Evolutionary conservation across 257 asterid genomes (phyloP).

Genomic region (Penstemon barbatus): DNA sequence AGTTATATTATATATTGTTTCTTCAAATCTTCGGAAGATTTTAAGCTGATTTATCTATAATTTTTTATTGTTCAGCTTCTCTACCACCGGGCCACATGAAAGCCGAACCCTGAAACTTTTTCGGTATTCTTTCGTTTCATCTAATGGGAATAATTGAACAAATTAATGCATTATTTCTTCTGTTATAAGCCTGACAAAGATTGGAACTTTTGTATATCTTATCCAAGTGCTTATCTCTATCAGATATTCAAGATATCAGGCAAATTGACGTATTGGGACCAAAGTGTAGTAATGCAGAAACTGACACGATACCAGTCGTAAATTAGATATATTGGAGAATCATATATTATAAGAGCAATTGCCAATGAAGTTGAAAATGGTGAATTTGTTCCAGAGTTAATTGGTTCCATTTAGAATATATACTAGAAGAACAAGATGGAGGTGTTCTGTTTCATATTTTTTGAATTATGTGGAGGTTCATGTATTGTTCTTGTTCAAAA

Average conservation of each 20-base stretch:
- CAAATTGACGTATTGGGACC: not conserved
- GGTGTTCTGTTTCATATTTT: conserved; percentile 13
- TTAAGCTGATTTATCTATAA: conserved; percentile 17
- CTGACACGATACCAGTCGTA: not conserved
- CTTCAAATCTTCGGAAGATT: conserved; percentile 2
- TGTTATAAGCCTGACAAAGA: conserved; percentile 3
- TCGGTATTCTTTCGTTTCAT: not conserved
- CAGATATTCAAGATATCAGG: not conserved
- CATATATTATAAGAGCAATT: not conserved
- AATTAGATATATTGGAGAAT: too few relatives aligned
- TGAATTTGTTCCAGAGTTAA: conserved; percentile 1
- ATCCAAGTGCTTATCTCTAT: conserved; percentile 21
- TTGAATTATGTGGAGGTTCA: conserved; percentile 22
- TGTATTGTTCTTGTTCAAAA: conserved; percentile 17
- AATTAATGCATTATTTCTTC: conserved; percentile 7
- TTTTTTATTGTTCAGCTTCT: conserved; percentile 42
- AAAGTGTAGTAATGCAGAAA: conserved; percentile 7
- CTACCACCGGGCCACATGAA: conserved; percentile 60
- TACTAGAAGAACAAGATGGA: conserved; percentile 17
- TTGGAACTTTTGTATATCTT: conserved; percentile 12
- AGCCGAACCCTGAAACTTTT: conserved; percentile 51
- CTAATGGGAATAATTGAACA: conserved; percentile 15
- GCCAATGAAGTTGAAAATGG: conserved; percentile 2
- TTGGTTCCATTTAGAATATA: conserved; percentile 2
- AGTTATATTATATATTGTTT: not conserved